Evolutionary conservation across 352 stramenopile genomes (phyloP), one percentile per base, ranked within the genome.

Genomic region (Phytopythium aichiense): DNA sequence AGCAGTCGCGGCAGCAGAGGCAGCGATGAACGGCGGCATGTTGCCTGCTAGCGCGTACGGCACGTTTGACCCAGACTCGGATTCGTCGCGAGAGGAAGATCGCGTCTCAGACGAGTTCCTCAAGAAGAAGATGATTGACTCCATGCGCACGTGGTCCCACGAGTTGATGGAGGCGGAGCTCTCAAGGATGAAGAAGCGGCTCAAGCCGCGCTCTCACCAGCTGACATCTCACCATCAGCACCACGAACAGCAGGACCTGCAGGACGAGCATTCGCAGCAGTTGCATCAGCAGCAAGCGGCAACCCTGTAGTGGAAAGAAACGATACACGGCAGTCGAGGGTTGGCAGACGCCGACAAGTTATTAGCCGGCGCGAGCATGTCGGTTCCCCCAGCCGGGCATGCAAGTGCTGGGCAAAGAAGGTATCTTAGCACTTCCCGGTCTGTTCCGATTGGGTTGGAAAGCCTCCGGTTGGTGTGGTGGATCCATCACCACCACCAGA

Each of bases 111-210:
- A 90, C 43, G 81, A 87, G 54, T 81, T 80, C 33, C 58, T 89
- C 8, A 87, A 86, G 40, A 89, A 89, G 68, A 90, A 89, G 58
- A 90, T 92, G 81, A 74, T 89, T 50, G 83, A 88, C 46, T 79
- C 77, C 16, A 59, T 92, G 46, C 79, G 83, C 0, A 33, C 65
- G 16, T 92, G 83, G 83, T 89, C 83, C 2, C 79, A 92, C 53
- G 83, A 92, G 53, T 67, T 92, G 11, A 76, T 89, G 70, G 74
- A 87, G 48, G 67, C 77, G 13, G 83, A 92, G 60, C 56, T 92
- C 18, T 66, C 68, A 16, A 83, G 85, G 43, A 76, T 92, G 50
- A 92, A 92, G 65, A 86, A 80, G 60, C 79, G 77, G 0, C 73
- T 90, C 42, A 90, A 90, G 58, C 78, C 74, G 33, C 76, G 77